These are phyloP conservation scores for Crithidia fasciculata DNA, from an alignment of 208 protist species.

Conservation along the genomic window DNA sequence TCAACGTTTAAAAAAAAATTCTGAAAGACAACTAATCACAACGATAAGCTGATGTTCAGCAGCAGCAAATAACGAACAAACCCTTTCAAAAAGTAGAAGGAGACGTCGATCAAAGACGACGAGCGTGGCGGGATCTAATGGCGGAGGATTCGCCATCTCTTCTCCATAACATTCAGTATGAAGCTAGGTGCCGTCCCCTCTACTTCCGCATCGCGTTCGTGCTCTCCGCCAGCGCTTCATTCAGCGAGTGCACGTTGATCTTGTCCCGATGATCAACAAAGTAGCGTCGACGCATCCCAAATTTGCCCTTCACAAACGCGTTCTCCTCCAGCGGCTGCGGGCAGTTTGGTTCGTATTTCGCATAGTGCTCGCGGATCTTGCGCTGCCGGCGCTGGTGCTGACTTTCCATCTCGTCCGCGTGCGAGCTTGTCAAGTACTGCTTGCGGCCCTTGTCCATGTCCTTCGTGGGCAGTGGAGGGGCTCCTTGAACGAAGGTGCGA, in stretches of 20 bases:
- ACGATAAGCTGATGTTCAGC: too few relatives aligned
- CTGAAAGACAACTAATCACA: too few relatives aligned
- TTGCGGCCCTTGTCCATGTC: slow-evolving; percentile 28
- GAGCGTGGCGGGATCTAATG: too few relatives aligned
- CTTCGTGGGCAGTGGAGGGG: slow-evolving; percentile 47
- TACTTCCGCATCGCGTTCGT: slow-evolving; percentile 69
- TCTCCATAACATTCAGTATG: background rate
- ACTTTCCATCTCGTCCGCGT: slow-evolving; percentile 32
- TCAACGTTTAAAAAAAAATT: too few relatives aligned
- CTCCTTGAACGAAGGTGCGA: slow-evolving; percentile 72
- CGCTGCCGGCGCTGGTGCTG: slow-evolving; percentile 50
- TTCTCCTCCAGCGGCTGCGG: slow-evolving; percentile 81
- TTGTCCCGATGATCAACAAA: slow-evolving; percentile 39
- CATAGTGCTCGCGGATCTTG: slow-evolving; percentile 59
- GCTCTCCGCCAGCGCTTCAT: slow-evolving; percentile 51
- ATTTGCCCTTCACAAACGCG: slow-evolving; percentile 63
- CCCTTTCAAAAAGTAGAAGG: too few relatives aligned
- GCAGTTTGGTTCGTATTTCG: slow-evolving; percentile 51
- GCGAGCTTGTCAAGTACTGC: slow-evolving; percentile 24
- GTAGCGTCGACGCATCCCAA: slow-evolving; percentile 83
- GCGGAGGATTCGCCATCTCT: too few relatives aligned
- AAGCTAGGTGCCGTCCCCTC: background rate
- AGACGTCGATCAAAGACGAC: too few relatives aligned
- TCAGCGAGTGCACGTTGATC: slow-evolving; percentile 39
- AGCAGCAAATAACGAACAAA: too few relatives aligned